Conservation (phyloP, 202 grass and related monocot species). For the Setaria viridis region DNA sequence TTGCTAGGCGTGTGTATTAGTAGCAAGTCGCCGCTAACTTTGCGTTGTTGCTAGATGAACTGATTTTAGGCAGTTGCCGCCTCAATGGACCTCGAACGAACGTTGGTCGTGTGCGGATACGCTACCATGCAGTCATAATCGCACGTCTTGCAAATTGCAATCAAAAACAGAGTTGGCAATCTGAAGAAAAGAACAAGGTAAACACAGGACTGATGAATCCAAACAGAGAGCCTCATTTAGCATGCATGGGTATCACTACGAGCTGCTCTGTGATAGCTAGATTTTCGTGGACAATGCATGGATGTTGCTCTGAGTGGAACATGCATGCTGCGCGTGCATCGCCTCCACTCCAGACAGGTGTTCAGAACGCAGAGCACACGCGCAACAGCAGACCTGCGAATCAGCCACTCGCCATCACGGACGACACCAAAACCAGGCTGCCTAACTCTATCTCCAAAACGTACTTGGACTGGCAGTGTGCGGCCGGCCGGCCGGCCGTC, state of each 20-base stretch:
- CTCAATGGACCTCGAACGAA: slow-evolving; percentile 18
- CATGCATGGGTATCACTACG: not conserved
- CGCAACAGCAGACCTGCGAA: not conserved
- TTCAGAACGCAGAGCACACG: slow-evolving; percentile 5
- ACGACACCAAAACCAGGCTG: slow-evolving; percentile 58
- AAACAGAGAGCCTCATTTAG: not conserved
- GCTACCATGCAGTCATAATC: not conserved
- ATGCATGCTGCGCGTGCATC: not conserved
- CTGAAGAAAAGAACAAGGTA: not conserved
- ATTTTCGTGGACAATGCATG: not conserved
- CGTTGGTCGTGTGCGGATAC: not conserved
- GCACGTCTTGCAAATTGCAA: not conserved
- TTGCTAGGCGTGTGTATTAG: not conserved
- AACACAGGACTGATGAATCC: not conserved
- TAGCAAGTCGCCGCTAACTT: not conserved
- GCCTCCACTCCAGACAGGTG: not conserved
- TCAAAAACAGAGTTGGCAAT: not conserved
- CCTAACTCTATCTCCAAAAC: slow-evolving; percentile 52
- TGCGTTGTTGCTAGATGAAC: slow-evolving; percentile 25
- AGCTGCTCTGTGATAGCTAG: not conserved
- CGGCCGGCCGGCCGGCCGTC: slow-evolving; percentile 20
- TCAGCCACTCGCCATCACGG: slow-evolving; percentile 31
- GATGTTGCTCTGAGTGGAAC: not conserved
- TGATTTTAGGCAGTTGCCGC: slow-evolving; percentile 37
- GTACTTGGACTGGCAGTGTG: slow-evolving; percentile 11